phyloP scores from a whole-genome alignment of 495 filamentous ascomycete species.

The Evansstolkia leycettana region DNA sequence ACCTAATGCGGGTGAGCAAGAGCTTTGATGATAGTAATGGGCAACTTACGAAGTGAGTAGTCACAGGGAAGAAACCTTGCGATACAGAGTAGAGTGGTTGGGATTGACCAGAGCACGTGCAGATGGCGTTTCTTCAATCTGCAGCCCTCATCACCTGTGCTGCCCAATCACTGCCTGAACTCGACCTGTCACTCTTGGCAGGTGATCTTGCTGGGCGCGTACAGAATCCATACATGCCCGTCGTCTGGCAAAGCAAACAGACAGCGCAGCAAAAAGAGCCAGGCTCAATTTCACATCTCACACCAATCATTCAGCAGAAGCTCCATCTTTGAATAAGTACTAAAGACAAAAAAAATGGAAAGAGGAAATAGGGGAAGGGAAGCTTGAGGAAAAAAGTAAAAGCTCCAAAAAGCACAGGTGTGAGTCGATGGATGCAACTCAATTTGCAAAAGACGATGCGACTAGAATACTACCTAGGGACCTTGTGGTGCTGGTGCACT shows the following conservation, averaged over 20 bases:
- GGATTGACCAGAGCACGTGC: constrained; percentile 9
- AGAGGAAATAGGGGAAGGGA: too few relatives aligned
- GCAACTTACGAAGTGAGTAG: too few relatives aligned
- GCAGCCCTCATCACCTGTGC: constrained; percentile 11
- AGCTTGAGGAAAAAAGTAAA: too few relatives aligned
- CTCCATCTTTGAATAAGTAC: not conserved
- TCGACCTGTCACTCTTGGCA: constrained; percentile 4
- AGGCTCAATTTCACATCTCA: not conserved
- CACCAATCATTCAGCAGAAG: constrained; percentile 1
- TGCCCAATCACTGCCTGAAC: constrained; percentile 7
- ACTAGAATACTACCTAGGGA: too few relatives aligned
- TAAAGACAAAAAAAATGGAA: too few relatives aligned
- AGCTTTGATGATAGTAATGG: too few relatives aligned
- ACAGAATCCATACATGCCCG: constrained; percentile 2
- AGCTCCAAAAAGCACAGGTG: too few relatives aligned
- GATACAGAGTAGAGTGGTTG: not conserved
- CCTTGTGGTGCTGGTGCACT: too few relatives aligned
- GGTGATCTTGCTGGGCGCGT: constrained; percentile 8
- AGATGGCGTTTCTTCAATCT: constrained; percentile 15
- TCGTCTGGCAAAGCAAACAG: constrained; percentile 1
- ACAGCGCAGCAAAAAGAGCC: not conserved
- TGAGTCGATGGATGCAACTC: too few relatives aligned
- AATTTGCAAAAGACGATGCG: too few relatives aligned
- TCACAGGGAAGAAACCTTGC: too few relatives aligned
- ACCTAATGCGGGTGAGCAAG: too few relatives aligned